Evolutionary conservation across 176 grass and related monocot genomes (phyloP).

Genomic region (Typha latifolia): DNA sequence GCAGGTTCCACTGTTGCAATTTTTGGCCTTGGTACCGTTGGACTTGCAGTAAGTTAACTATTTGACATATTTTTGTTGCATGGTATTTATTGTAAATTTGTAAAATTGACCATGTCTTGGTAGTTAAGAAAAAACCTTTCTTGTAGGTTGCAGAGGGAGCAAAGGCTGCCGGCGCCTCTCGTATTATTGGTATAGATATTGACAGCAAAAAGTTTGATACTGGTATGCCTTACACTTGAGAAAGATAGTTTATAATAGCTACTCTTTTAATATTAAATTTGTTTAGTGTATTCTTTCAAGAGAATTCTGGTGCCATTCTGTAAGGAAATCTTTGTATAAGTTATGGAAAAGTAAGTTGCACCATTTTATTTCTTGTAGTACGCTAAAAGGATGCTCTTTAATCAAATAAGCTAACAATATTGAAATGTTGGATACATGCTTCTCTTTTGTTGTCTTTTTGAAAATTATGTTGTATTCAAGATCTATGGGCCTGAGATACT

Average conservation of each 20-base stretch:
- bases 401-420: too few species aligned
- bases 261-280: too few species aligned
- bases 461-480: neutral
- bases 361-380: too few species aligned
- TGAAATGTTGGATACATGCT: too few species aligned
- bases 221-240: slow-evolving; percentile 29
- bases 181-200: slow-evolving; percentile 92
- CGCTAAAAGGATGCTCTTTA: too few species aligned
- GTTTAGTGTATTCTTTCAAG: too few species aligned
- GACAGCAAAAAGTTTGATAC: slow-evolving; percentile 87
- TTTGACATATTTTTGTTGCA: neutral
- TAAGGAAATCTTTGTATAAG: too few species aligned
- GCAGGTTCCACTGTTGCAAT: slow-evolving; percentile 70
- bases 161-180: slow-evolving; percentile 78
- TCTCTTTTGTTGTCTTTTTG: neutral
- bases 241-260: neutral
- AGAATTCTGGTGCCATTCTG: too few species aligned
- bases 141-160: slow-evolving; percentile 87
- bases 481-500: too few species aligned
- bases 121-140: slow-evolving; percentile 1
- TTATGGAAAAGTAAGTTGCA: too few species aligned
- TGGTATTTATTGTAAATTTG: neutral
- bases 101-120: neutral
- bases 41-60: slow-evolving; percentile 74
- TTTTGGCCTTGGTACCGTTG: slow-evolving; percentile 97